These are phyloP conservation scores for Apiotrichum gamsii DNA, from an alignment of 1,284 basidiomycete species.

Conservation along the genomic window DNA sequence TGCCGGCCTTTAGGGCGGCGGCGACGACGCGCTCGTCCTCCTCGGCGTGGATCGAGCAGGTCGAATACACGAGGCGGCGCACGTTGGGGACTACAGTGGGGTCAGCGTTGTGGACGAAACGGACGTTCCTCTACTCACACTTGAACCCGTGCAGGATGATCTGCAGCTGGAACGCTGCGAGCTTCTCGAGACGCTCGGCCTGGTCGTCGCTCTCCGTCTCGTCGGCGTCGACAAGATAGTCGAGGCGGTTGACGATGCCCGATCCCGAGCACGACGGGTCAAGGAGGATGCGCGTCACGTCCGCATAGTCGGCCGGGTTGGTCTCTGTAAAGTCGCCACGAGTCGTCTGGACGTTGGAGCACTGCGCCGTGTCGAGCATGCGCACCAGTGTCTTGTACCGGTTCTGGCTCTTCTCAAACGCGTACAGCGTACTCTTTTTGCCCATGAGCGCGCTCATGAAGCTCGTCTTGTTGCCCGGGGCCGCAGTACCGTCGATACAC, in stretches of 20 bases:
- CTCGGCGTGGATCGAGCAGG: constrained; percentile 81
- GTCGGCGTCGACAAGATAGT: constrained; percentile 65
- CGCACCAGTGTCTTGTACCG: constrained; percentile 71
- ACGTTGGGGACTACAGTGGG: constrained; percentile 54
- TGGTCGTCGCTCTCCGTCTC: constrained; percentile 12
- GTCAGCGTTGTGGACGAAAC: background rate
- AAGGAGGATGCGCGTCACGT: constrained; percentile 76
- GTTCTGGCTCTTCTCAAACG: constrained; percentile 74
- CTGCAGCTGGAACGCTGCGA: constrained; percentile 80
- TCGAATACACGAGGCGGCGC: constrained; percentile 84
- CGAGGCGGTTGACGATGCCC: constrained; percentile 82
- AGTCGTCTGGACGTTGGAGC: constrained; percentile 68
- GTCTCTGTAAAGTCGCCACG: constrained; percentile 68
- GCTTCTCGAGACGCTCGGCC: constrained; percentile 63
- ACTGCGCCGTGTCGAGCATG: constrained; percentile 75
- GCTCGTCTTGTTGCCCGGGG: constrained; percentile 97
- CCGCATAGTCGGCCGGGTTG: constrained; percentile 59
- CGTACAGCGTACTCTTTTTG: constrained; percentile 73
- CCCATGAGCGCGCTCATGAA: constrained; percentile 82
- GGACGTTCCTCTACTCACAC: constrained; percentile 54
- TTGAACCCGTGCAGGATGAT: constrained; percentile 93
- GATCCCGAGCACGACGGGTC: constrained; percentile 93
- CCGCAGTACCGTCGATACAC: constrained; percentile 94
- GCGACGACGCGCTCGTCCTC: constrained; percentile 85
- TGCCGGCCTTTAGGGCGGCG: constrained; percentile 59